Conservation (phyloP, 2,329 filamentous ascomycete species). For the Penicillium fuscoglaucum region DNA sequence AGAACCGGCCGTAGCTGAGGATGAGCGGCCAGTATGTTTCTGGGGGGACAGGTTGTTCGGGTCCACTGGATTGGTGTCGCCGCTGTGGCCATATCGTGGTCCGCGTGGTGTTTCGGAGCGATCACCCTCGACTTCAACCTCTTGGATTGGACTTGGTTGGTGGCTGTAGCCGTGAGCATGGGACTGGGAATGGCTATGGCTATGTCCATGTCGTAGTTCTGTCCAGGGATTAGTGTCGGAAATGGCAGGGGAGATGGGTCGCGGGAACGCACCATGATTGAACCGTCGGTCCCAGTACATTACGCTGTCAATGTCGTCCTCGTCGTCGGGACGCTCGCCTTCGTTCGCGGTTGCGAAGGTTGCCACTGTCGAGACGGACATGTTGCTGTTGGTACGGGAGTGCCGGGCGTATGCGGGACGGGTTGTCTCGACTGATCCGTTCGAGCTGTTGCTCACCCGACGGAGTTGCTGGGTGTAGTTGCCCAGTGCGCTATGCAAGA, state of each 20-base stretch:
- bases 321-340: slow-evolving; percentile 39
- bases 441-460: slow-evolving; percentile 40
- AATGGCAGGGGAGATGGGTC: neutral
- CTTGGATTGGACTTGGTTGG: slow-evolving; percentile 17
- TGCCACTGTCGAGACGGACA: slow-evolving; percentile 61
- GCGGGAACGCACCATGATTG: slow-evolving; percentile 32
- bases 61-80: slow-evolving; percentile 7
- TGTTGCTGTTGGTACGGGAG: slow-evolving; percentile 56
- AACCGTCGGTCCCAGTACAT: slow-evolving; percentile 42
- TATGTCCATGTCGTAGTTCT: slow-evolving; percentile 31
- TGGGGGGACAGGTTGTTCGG: slow-evolving; percentile 21
- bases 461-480: slow-evolving; percentile 47
- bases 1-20: slow-evolving; percentile 28
- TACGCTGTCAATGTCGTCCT: slow-evolving; percentile 45
- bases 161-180: slow-evolving; percentile 6
- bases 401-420: slow-evolving; percentile 38
- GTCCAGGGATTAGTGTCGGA: slow-evolving; percentile 9
- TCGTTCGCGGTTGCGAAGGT: slow-evolving; percentile 66
- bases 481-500: slow-evolving; percentile 87
- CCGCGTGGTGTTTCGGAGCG: slow-evolving; percentile 28
- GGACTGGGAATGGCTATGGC: slow-evolving; percentile 19
- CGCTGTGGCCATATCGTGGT: slow-evolving; percentile 5
- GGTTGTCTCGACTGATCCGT: slow-evolving; percentile 55
- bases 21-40: slow-evolving; percentile 31
- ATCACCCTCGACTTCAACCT: slow-evolving; percentile 21